Conservation (phyloP, 2,329 filamentous ascomycete species). For the Trichoderma sp. region DNA sequence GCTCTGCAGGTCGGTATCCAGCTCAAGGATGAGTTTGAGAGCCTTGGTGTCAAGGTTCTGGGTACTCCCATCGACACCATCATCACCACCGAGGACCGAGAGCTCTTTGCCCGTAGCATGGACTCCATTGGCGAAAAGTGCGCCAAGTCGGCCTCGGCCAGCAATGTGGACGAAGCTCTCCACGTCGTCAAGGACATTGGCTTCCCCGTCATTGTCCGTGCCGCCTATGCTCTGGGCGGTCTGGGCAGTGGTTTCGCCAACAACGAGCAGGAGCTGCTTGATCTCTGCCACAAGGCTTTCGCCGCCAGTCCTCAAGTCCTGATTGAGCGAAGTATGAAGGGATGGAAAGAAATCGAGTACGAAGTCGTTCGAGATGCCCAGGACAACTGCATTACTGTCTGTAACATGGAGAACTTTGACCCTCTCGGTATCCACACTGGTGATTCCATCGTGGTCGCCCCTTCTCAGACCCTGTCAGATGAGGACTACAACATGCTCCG, state of each 20-base stretch:
- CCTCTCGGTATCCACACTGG: conserved; percentile 97
- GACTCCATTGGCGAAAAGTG: conserved; percentile 98
- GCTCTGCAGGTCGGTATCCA: conserved; percentile 96
- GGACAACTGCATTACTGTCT: conserved; percentile 99
- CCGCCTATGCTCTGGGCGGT: conserved; percentile 93
- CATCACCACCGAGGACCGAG: conserved; percentile 97
- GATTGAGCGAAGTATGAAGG: conserved; percentile 98
- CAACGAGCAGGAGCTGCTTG: conserved; percentile 76
- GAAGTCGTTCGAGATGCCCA: conserved; percentile 94
- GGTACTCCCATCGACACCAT: conserved; percentile 98
- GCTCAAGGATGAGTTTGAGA: conserved; percentile 95
- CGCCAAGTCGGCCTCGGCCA: conserved; percentile 93
- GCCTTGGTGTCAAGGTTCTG: conserved; percentile 87
- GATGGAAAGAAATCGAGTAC: conserved; percentile 99
- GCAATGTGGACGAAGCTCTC: conserved; percentile 83
- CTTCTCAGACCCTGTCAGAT: conserved; percentile 93
- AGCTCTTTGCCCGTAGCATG: conserved; percentile 97
- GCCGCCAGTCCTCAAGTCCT: conserved; percentile 94
- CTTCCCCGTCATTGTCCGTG: conserved; percentile 95
- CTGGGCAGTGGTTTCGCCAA: conserved; percentile 95
- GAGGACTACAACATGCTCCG: conserved; percentile 99
- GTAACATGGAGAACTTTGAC: conserved; percentile 99
- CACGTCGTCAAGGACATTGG: conserved; percentile 87
- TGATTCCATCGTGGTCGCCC: conserved; percentile 96
- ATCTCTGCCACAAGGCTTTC: conserved; percentile 92